Evolutionary conservation across 2,329 filamentous ascomycete genomes (phyloP).

Genomic region (Canariomyces notabilis): DNA sequence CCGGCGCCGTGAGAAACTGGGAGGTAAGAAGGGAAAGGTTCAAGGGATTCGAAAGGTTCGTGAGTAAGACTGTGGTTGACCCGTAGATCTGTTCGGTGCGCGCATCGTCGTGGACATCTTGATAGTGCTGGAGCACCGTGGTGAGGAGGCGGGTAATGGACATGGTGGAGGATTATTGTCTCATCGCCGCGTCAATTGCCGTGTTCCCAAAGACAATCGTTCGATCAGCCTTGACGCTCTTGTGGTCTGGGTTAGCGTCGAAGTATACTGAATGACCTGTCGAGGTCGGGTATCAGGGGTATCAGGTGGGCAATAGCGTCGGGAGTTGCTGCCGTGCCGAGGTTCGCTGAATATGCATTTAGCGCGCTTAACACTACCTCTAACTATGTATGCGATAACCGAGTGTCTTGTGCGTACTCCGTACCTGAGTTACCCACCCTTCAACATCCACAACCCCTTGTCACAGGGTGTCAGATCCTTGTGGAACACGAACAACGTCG

Average conservation of each 20-base stretch:
- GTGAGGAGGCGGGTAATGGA: conserved; percentile 62
- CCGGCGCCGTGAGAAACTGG: conserved; percentile 65
- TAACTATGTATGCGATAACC: background rate
- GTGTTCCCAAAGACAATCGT: too few species aligned
- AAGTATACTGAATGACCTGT: too few species aligned
- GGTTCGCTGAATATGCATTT: background rate
- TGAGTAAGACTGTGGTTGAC: conserved; percentile 63
- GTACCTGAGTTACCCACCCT: background rate
- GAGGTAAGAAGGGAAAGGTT: conserved; percentile 70
- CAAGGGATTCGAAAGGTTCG: conserved; percentile 66
- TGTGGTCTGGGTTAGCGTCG: too few species aligned
- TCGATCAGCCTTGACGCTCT: too few species aligned
- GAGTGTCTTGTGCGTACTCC: background rate
- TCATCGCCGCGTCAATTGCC: background rate
- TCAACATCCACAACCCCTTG: background rate
- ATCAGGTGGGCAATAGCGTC: too few species aligned
- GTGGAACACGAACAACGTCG: background rate
- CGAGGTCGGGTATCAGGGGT: too few species aligned
- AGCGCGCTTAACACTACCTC: too few species aligned
- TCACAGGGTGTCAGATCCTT: background rate
- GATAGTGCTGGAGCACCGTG: conserved; percentile 58
- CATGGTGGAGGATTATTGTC: conserved; percentile 40
- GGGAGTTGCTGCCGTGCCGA: background rate
- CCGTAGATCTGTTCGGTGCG: conserved; percentile 56
- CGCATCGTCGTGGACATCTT: conserved; percentile 46